Percentiles rank a stretch among this genome's conserved stretches.
phyloP scores from a whole-genome alignment of 2,329 filamentous ascomycete species.

The Stachybotrys elegans region DNA sequence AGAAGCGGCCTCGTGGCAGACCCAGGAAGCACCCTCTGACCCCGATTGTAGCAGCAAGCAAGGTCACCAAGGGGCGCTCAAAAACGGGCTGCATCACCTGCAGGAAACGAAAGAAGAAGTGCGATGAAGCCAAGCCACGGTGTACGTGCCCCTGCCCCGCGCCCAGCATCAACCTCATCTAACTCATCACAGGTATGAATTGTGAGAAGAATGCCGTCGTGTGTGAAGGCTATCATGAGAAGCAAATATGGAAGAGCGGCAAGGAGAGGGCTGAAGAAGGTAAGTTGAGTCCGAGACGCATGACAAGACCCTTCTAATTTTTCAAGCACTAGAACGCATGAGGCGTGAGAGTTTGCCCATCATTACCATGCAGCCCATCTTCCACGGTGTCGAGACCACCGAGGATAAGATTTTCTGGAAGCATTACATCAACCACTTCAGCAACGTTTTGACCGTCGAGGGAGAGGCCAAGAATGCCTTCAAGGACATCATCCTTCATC shows the following conservation, averaged over 20 bases:
- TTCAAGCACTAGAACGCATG: slow-evolving; percentile 45
- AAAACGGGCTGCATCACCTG: slow-evolving; percentile 67
- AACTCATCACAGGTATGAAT: slow-evolving; percentile 59
- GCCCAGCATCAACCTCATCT: slow-evolving; percentile 1
- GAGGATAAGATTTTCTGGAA: slow-evolving; percentile 78
- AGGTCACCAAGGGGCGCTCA: slow-evolving; percentile 71
- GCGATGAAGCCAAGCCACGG: slow-evolving; percentile 62
- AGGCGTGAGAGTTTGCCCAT: slow-evolving; percentile 44
- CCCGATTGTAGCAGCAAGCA: slow-evolving; percentile 53
- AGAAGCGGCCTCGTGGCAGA: slow-evolving; percentile 68
- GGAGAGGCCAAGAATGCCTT: slow-evolving; percentile 80
- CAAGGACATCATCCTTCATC: slow-evolving; percentile 75
- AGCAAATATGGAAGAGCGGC: slow-evolving; percentile 82
- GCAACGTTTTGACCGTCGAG: slow-evolving; percentile 76
- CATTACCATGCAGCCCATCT: slow-evolving; percentile 60
- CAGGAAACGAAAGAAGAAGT: slow-evolving; percentile 67
- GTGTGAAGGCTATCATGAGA: slow-evolving; percentile 85
- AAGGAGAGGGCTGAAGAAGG: slow-evolving; percentile 70
- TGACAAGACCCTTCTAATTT: no score
- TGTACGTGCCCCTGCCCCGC: slow-evolving; percentile 35
- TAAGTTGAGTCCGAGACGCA: no score
- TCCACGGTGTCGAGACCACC: slow-evolving; percentile 74
- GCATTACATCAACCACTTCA: slow-evolving; percentile 76
- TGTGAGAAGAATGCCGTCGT: slow-evolving; percentile 92
- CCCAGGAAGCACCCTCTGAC: slow-evolving; percentile 75